Conservation (phyloP, 1,284 basidiomycete genomes). For the Cerioporus squamosus region DNA sequence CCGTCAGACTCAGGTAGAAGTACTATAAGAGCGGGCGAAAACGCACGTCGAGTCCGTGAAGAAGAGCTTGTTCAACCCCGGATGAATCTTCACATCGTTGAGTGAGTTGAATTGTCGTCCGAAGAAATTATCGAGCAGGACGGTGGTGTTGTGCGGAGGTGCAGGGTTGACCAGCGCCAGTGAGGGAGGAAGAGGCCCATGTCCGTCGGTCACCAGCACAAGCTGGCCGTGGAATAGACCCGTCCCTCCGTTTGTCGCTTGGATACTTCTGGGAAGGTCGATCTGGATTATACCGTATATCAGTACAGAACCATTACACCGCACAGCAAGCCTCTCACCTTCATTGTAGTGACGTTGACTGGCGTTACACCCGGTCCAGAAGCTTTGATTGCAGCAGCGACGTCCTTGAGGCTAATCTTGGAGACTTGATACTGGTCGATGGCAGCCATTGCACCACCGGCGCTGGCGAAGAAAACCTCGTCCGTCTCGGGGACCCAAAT, state of each 20-base stretch:
- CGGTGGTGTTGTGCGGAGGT: conserved; percentile 48
- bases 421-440: conserved; percentile 46
- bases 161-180: conserved; percentile 68
- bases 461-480: conserved; percentile 56
- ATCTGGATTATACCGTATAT: conserved; percentile 37
- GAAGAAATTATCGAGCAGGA: conserved; percentile 47
- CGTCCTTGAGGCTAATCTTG: conserved; percentile 42
- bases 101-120: conserved; percentile 84
- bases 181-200: conserved; percentile 64
- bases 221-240: conserved; percentile 68
- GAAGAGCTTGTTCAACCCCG: conserved; percentile 61
- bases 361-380: conserved; percentile 36
- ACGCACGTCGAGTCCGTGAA: conserved; percentile 73
- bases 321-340: conserved; percentile 40
- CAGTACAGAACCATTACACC: background rate
- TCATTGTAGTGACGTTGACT: conserved; percentile 59
- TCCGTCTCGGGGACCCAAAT: conserved; percentile 64
- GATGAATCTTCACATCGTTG: conserved; percentile 80
- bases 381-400: conserved; percentile 28
- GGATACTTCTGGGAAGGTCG: conserved; percentile 48
- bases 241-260: conserved; percentile 80
- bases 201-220: conserved; percentile 70
- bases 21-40: no score
- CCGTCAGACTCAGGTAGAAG: background rate
- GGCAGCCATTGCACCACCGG: conserved; percentile 50